A percentile compares a stretch with the other conserved stretches of the same genome.
Evolutionary conservation across 805 yeast species (phyloP).

Genomic region (Kodamaea jinghongensis): DNA sequence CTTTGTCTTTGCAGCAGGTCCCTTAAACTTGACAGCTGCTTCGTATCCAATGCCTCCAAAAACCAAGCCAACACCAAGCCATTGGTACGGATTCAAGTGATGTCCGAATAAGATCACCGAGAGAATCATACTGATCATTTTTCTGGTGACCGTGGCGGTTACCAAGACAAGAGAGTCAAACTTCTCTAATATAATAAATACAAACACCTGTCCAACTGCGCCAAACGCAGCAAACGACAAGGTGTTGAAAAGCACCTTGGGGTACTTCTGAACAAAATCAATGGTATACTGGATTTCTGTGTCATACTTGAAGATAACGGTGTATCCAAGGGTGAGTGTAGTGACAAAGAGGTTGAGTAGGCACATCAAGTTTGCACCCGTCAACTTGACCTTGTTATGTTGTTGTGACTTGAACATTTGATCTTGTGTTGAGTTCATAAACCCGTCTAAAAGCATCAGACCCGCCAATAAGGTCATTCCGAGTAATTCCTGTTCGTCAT

Average conservation of each 20-base stretch:
- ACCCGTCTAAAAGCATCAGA: conserved; percentile 82
- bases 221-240: conserved; percentile 73
- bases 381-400: conserved; percentile 35
- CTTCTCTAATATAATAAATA: conserved; percentile 75
- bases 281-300: conserved; percentile 49
- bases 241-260: conserved; percentile 57
- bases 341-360: conserved; percentile 49
- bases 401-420: conserved; percentile 56
- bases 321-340: conserved; percentile 48
- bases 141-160: conserved; percentile 93
- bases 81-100: conserved; percentile 56
- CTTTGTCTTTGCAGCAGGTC: background rate
- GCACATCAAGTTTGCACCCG: conserved; percentile 89
- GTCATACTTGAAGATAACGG: conserved; percentile 38
- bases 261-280: conserved; percentile 49
- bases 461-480: conserved; percentile 61
- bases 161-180: conserved; percentile 84
- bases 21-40: conserved; percentile 41
- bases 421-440: conserved; percentile 93
- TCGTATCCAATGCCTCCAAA: conserved; percentile 86
- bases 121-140: conserved; percentile 91
- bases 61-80: conserved; percentile 77
- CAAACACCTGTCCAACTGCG: conserved; percentile 91
- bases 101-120: conserved; percentile 91
- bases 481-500: conserved; percentile 41